Conservation (phyloP, 129 eudicot species). For the Pulicaria dysenterica region DNA sequence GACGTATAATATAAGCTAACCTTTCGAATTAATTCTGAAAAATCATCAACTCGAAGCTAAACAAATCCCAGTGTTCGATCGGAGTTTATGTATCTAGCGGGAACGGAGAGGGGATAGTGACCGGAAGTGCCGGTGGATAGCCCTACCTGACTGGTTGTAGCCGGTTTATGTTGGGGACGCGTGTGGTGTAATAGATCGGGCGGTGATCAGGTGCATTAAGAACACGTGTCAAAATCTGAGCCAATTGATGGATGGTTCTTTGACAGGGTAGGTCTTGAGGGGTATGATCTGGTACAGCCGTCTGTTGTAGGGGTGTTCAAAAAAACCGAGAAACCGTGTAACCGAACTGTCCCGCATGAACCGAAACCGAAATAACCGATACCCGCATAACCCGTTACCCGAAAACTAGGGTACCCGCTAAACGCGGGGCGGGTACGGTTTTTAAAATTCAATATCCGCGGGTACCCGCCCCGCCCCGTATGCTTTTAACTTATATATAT, state of each 20-base stretch:
- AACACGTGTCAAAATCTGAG: constrained; percentile 35
- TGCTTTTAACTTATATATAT: too few species aligned
- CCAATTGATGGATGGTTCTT: constrained; percentile 29
- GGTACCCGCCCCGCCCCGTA: too few species aligned
- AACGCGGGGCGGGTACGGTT: too few species aligned
- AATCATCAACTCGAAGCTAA: not conserved
- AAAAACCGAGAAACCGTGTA: too few species aligned
- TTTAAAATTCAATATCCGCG: too few species aligned
- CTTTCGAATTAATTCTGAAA: constrained; percentile 6
- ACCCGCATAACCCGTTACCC: too few species aligned
- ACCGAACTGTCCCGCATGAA: too few species aligned
- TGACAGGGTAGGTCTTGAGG: constrained; percentile 41
- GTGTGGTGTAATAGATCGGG: constrained; percentile 39
- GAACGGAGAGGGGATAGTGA: constrained; percentile 35
- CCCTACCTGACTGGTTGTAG: constrained; percentile 32
- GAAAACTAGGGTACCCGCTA: too few species aligned
- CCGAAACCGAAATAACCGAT: too few species aligned
- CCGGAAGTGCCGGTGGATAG: constrained; percentile 39
- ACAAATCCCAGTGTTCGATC: constrained; percentile 33
- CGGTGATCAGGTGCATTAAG: constrained; percentile 30
- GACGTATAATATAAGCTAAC: constrained; percentile 7
- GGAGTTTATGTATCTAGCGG: constrained; percentile 45
- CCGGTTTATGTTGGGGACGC: constrained; percentile 39
- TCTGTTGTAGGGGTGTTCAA: too few species aligned
- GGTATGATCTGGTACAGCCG: constrained; percentile 32